phyloP scores from a whole-genome alignment of 1,284 basidiomycete species.

The Takashimella tepidaria region DNA sequence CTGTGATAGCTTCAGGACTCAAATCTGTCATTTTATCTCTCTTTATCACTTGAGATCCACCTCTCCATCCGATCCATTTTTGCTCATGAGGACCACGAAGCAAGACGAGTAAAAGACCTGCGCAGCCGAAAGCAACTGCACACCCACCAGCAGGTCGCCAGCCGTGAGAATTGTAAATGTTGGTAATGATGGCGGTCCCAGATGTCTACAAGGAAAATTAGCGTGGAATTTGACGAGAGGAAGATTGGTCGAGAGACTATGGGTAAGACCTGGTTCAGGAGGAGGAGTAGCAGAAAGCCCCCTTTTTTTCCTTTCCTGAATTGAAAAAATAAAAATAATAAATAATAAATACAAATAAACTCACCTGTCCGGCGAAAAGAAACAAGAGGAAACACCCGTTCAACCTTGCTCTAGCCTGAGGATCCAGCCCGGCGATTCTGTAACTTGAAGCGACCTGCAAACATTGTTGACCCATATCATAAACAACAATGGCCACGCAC shows the following conservation, averaged over 20 bases:
- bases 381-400: slow-evolving; percentile 61
- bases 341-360: no score
- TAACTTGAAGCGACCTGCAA: slow-evolving; percentile 46
- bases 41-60: slow-evolving; percentile 29
- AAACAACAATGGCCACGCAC: slow-evolving; percentile 49
- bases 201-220: slow-evolving; percentile 40
- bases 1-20: slow-evolving; percentile 30
- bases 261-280: no score
- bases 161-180: slow-evolving; percentile 58
- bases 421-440: slow-evolving; percentile 53
- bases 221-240: slow-evolving; percentile 5
- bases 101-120: slow-evolving; percentile 28
- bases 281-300: no score
- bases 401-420: slow-evolving; percentile 56
- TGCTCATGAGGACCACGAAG: slow-evolving; percentile 36
- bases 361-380: slow-evolving; percentile 28
- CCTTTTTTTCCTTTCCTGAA: no score
- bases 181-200: slow-evolving; percentile 60
- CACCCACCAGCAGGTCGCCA: slow-evolving; percentile 58
- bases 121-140: slow-evolving; percentile 53
- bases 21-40: slow-evolving; percentile 25
- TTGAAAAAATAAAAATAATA: no score
- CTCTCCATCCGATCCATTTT: slow-evolving; percentile 40
- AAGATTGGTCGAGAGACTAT: no score
- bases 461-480: slow-evolving; percentile 53